Evolutionary conservation across 208 protist genomes (phyloP).

Genomic region (Herpetomonas tarakana): DNA sequence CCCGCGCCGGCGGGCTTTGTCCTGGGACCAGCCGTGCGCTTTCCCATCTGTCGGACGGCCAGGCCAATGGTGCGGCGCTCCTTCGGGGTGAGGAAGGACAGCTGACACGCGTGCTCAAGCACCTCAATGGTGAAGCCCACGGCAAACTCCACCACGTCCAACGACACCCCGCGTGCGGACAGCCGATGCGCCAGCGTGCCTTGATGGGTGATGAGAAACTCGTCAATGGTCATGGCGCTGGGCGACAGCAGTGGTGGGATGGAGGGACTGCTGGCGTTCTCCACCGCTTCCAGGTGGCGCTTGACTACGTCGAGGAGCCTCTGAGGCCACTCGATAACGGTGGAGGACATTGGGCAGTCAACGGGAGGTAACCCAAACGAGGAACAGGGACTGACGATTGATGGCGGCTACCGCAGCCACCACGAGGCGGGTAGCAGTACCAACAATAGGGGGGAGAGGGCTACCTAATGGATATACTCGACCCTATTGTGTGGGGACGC

Average conservation of each 20-base stretch:
- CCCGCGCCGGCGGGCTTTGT: constrained; percentile 10
- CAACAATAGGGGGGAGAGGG: too few relatives aligned
- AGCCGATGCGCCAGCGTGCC: constrained; percentile 18
- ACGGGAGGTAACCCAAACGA: too few relatives aligned
- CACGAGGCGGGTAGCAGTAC: too few relatives aligned
- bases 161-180: constrained; percentile 15
- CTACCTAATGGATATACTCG: too few relatives aligned
- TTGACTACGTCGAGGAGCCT: constrained; percentile 38
- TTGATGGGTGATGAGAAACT: constrained; percentile 31
- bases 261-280: constrained; percentile 36
- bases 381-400: too few relatives aligned
- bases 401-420: too few relatives aligned
- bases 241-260: neutral
- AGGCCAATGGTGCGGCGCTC: constrained; percentile 27
- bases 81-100: constrained; percentile 43
- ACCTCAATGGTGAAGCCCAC: constrained; percentile 53
- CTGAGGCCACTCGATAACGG: constrained; percentile 47
- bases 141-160: constrained; percentile 41
- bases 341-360: neutral
- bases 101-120: constrained; percentile 70
- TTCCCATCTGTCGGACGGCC: constrained; percentile 28
- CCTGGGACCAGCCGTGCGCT: constrained; percentile 12
- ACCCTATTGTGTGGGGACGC: too few relatives aligned
- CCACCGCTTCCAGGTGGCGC: constrained; percentile 51
- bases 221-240: constrained; percentile 9